Percentiles rank a stretch among this genome's conserved stretches.
Conservation (phyloP, 352 stramenopile genomes). For the Phytophthora citrophthora region DNA sequence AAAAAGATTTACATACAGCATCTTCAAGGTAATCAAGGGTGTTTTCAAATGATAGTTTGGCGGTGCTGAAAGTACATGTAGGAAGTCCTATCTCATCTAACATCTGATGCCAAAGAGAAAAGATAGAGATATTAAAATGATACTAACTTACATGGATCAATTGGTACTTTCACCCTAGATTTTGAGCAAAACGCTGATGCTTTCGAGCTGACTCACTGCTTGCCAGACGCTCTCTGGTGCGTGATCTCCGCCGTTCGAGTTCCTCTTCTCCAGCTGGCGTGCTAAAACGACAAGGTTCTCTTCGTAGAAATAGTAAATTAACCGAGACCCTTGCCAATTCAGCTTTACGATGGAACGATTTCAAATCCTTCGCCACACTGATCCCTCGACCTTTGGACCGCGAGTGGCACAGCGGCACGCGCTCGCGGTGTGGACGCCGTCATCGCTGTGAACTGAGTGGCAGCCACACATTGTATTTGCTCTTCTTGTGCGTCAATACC, state of each 20-base stretch:
- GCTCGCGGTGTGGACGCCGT: slow-evolving; percentile 15
- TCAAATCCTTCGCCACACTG: slow-evolving; percentile 20
- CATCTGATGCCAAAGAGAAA: too few relatives aligned
- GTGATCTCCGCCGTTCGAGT: neutral
- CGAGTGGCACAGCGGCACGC: slow-evolving; percentile 15
- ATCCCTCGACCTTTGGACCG: slow-evolving; percentile 16
- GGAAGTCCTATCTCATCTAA: too few relatives aligned
- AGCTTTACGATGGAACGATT: slow-evolving; percentile 18
- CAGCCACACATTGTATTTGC: slow-evolving; percentile 8
- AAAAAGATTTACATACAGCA: too few relatives aligned
- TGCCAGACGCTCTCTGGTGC: too few relatives aligned
- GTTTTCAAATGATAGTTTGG: too few relatives aligned
- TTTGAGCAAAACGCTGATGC: too few relatives aligned
- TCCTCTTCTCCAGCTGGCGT: slow-evolving; percentile 1
- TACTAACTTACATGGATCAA: too few relatives aligned
- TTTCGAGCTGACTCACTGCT: too few relatives aligned
- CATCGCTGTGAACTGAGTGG: slow-evolving; percentile 1
- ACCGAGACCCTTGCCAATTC: neutral
- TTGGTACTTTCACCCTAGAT: too few relatives aligned
- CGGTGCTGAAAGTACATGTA: too few relatives aligned
- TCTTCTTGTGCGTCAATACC: neutral
- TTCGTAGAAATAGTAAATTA: neutral
- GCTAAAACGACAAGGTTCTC: neutral
- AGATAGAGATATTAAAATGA: too few relatives aligned
- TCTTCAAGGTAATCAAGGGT: too few relatives aligned